Evolutionary conservation across 768 basidiomycete genomes (phyloP), one percentile per base, ranked within the genome.

Genomic region (Leccinum disarticulatum): DNA sequence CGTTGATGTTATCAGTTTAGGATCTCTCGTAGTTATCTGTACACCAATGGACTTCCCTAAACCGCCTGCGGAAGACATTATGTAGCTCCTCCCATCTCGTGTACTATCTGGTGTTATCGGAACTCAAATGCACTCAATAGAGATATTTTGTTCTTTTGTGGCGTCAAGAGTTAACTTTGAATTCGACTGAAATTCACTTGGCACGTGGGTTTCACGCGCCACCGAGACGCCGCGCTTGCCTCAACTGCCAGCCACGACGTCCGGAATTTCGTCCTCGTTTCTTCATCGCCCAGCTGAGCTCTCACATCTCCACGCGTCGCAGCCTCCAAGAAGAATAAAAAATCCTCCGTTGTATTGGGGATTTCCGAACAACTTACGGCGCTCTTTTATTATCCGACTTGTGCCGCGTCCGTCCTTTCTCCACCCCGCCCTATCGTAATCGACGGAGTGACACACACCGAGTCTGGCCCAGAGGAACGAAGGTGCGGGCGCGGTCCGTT

Each of bases 11-110:
- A 62, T 67, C 69, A 69, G 53, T 56, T 60, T 73, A 66, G 67
- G 69, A 73, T 69, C 48, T 62, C 57, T 66, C 54, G 63, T 72
- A 66, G 72, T 66, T 73, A 66, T 54, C 43, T 72, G 71, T 72
- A 72, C 66, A 70, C 63, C 62, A 72, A 67, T 58, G 69, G 69
- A 70, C 71, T 61, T 66, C 66, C 59, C 59, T 70, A 61, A 46
- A 50, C 52, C 25, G 50, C 41, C 54, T 58, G 57, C 52, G 63
- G 66, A 70, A 70, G 63, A 70, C 60, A 59, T 57, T 64, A 72
- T 72, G 71, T 72, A 74, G 73, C 71, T 60, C 53, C 66, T 62
- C 62, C 58, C 59, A 62, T 56, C 41, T 61, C 19, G 9, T 72
- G 71, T 72, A 72, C 71, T 59, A 66, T 59, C 22, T 60, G 51